Conservation (phyloP, 2,329 filamentous ascomycete genomes). For the Neobulgaria alba region DNA sequence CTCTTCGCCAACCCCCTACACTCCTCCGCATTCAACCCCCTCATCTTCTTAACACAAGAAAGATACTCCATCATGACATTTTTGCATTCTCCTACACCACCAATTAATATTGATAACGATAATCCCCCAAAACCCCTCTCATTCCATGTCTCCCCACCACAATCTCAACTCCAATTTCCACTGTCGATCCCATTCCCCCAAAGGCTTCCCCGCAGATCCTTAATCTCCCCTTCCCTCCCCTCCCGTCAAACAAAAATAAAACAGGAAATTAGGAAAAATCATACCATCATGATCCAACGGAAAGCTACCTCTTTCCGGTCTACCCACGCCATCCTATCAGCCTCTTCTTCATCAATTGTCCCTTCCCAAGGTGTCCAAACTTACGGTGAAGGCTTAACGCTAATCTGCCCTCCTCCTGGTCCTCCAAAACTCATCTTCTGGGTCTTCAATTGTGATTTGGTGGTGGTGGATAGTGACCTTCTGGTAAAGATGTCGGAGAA, state of each 20-base stretch:
- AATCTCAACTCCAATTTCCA: no score
- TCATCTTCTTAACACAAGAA: conserved; percentile 73
- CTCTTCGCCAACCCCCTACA: conserved; percentile 81
- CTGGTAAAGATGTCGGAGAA: no score
- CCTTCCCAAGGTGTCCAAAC: conserved; percentile 26
- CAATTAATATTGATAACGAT: no score
- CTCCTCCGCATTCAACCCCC: conserved; percentile 76
- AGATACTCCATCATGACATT: conserved; percentile 79
- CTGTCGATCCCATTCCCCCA: no score
- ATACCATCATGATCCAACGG: conserved; percentile 88
- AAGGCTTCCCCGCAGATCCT: no score
- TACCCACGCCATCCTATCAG: conserved; percentile 30
- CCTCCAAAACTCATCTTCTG: conserved; percentile 61
- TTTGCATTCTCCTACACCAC: no score
- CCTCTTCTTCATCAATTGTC: neutral
- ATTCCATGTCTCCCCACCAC: no score
- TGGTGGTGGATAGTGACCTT: no score
- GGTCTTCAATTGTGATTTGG: no score
- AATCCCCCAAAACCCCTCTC: conserved; percentile 45
- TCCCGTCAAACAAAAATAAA: no score
- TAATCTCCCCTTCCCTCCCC: no score
- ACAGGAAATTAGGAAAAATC: conserved; percentile 11
- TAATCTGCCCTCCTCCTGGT: conserved; percentile 56
- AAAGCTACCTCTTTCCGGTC: conserved; percentile 86
- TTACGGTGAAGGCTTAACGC: conserved; percentile 62